Percentiles rank a stretch among this genome's conserved stretches.
Conservation (phyloP, 768 basidiomycete genomes). For the Strobilomyces confusus region DNA sequence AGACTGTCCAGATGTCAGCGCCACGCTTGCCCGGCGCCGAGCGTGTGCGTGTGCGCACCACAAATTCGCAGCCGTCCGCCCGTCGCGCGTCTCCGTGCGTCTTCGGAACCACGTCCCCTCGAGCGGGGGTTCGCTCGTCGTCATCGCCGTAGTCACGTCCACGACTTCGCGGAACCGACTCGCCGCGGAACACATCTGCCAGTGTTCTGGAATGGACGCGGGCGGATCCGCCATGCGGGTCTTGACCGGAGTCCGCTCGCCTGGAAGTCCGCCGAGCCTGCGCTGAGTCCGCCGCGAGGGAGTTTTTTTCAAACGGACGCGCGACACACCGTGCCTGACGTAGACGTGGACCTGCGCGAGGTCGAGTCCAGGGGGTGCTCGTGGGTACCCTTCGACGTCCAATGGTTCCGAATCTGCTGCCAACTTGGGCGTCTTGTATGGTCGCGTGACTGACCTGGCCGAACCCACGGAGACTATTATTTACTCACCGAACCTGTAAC, state of each 20-base stretch:
- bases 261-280: conserved; percentile 33
- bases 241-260: conserved; percentile 76
- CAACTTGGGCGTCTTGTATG: conserved; percentile 21
- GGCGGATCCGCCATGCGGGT: conserved; percentile 58
- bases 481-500: conserved; percentile 11
- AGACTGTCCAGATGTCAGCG: conserved; percentile 39
- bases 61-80: conserved; percentile 49
- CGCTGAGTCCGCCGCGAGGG: neutral
- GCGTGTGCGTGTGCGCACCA: conserved; percentile 53
- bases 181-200: conserved; percentile 61
- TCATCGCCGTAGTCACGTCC: conserved; percentile 11
- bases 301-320: neutral
- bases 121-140: conserved; percentile 2
- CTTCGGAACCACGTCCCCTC: conserved; percentile 38
- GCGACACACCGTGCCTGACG: conserved; percentile 63
- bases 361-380: conserved; percentile 49
- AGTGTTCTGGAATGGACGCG: conserved; percentile 62
- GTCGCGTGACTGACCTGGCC: neutral
- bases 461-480: neutral
- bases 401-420: conserved; percentile 46
- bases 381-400: conserved; percentile 58
- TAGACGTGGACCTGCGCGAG: conserved; percentile 74
- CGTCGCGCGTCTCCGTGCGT: conserved; percentile 56
- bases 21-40: neutral
- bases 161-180: conserved; percentile 48